Evolutionary conservation across 306 rosid species (phyloP).

Genomic region (Cicer yamashitae): DNA sequence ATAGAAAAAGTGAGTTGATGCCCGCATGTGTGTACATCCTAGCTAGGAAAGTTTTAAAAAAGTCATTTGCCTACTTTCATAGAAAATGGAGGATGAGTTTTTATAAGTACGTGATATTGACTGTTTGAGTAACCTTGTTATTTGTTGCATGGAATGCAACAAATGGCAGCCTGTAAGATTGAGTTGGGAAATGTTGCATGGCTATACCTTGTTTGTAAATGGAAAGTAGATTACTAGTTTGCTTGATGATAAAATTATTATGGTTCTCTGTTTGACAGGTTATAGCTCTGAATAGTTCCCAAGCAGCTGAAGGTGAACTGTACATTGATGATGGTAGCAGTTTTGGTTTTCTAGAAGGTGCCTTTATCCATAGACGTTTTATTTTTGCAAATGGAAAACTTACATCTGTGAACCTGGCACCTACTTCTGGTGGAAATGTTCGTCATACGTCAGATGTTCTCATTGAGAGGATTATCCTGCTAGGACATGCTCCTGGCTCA

Average conservation of each 20-base stretch:
- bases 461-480: conserved; percentile 84
- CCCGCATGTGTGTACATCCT: conserved; percentile 1
- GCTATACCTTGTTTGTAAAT: conserved; percentile 12
- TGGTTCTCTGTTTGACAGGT: conserved; percentile 60
- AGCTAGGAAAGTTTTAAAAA: neutral
- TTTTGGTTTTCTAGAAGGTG: conserved; percentile 74
- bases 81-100: conserved; percentile 3
- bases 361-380: conserved; percentile 87
- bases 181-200: neutral
- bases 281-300: conserved; percentile 88
- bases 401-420: conserved; percentile 60
- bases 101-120: neutral
- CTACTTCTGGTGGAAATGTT: conserved; percentile 47
- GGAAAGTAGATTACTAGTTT: conserved; percentile 26
- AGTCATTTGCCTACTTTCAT: conserved; percentile 7
- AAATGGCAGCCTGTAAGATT: conserved; percentile 5
- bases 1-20: conserved; percentile 1
- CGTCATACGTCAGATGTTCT: conserved; percentile 54
- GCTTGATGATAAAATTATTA: conserved; percentile 37
- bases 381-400: conserved; percentile 74
- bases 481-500: conserved; percentile 64
- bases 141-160: conserved; percentile 24
- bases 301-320: conserved; percentile 91
- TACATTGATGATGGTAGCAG: conserved; percentile 89
- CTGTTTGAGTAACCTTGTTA: conserved; percentile 28